Evolutionary conservation across 352 stramenopile genomes (phyloP).

Genomic region (Blastocystis hominis): DNA sequence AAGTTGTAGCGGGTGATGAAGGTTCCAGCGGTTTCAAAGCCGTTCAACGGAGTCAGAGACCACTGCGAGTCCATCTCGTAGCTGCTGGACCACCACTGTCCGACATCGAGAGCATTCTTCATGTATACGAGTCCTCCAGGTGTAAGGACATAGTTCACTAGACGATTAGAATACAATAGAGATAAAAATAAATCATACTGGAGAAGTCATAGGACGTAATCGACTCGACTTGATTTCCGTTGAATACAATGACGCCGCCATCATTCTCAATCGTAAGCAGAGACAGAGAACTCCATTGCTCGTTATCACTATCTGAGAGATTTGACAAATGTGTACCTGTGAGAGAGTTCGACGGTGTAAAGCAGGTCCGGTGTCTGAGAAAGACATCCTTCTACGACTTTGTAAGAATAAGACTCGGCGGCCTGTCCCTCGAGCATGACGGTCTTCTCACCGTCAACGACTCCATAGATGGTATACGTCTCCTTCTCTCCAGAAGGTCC

Average conservation of each 20-base stretch:
- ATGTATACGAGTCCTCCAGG: not conserved
- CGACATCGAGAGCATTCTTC: not conserved
- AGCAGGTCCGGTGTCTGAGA: not conserved
- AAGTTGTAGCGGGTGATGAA: not conserved
- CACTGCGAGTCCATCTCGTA: constrained; percentile 5
- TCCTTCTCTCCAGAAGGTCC: not conserved
- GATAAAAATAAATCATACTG: not conserved
- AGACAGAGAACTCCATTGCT: not conserved
- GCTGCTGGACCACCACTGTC: not conserved
- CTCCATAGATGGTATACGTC: constrained; percentile 6
- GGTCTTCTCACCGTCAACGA: not conserved
- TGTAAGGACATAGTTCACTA: not conserved
- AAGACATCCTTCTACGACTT: not conserved
- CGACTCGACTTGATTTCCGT: not conserved
- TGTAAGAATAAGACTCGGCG: not conserved
- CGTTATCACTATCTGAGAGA: not conserved
- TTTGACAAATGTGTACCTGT: not conserved
- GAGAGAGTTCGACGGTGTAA: not conserved
- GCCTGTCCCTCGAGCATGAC: not conserved
- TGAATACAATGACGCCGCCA: constrained; percentile 13
- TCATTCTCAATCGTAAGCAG: not conserved
- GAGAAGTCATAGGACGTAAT: not conserved
- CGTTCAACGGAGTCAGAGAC: not conserved
- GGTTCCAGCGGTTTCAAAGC: not conserved
- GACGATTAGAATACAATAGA: not conserved